These are phyloP conservation scores for Podospora bellae-mahoneyi DNA, from an alignment of 495 filamentous ascomycete genomes.

Conservation along the genomic window DNA sequence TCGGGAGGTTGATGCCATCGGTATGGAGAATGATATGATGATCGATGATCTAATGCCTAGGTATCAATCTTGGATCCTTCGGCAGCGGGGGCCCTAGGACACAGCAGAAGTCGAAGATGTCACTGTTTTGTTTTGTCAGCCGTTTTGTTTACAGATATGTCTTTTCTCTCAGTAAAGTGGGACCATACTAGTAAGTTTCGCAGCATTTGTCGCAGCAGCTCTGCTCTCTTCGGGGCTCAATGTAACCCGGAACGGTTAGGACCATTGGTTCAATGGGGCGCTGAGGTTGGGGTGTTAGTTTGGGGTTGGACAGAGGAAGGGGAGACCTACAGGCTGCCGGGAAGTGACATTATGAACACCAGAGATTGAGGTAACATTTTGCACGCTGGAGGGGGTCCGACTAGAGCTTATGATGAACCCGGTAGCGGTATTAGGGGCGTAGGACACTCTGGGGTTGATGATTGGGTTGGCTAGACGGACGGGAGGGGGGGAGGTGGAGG, in stretches of 20 bases:
- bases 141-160: no score
- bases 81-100: no score
- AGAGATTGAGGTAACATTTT: no score
- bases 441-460: neutral
- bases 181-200: no score
- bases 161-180: no score
- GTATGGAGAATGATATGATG: no score
- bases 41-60: no score
- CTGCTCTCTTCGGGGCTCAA: neutral
- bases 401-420: neutral
- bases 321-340: neutral
- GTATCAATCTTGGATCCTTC: no score
- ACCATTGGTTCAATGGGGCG: neutral
- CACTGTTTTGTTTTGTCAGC: no score
- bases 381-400: neutral
- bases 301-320: neutral
- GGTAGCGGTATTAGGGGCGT: no score
- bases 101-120: no score
- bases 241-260: neutral
- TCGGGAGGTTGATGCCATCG: no score
- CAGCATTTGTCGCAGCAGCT: neutral
- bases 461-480: neutral
- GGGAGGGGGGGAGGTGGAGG: neutral
- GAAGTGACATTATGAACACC: neutral
- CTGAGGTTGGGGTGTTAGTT: neutral